Evolutionary conservation across 352 stramenopile genomes (phyloP), one percentile per base, ranked within the genome.

Genomic region (Pythium brachiatum): DNA sequence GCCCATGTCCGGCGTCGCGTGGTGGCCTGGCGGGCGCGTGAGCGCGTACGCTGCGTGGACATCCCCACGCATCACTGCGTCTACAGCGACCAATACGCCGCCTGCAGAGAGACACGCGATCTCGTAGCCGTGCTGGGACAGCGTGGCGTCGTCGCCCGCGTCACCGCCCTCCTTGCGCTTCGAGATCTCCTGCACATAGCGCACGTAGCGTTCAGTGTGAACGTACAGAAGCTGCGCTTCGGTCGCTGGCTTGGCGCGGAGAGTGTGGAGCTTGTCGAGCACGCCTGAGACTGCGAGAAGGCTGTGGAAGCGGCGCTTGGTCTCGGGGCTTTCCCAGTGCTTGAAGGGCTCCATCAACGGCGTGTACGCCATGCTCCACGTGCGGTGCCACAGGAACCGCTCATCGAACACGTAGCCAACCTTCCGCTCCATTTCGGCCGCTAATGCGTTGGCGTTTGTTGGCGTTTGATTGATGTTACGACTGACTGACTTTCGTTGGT

Each of bases 361-460:
- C 48, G 79, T 82, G 67, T 81, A 79, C 32, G 76, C 75, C 16
- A 75, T 34, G 50, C 70, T 83, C 74, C 79, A 89, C 0, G 84
- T 68, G 0, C 70, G 65, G 52, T 95, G 84, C 86, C 86, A 92
- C 53, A 93, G 64, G 74, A 81, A 92, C 20, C 81, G 78, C 72
- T 95, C 81, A 36, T 95, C 84, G 53, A 79, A 95, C 0, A 95
- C 86, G 68, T 92, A 95, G 8, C 84, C 84, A n/a, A 83, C 60
- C 21, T 54, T 65, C 9, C 67, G 60, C 34, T 50, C 20, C 56
- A 70, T 65, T 25, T 26, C 8, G 1, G 7, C 18, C 43, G 43
- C 5, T 34, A 23, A 34, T 36, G 21, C 23, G 31, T 57, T 44
- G 27, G 20, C 9, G 50, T 20, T 61, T 20, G 18, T 66, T 38